Base-by-base conservation (phyloP, 768 basidiomycete genomes). In the Rhizopogon sp. region DNA sequence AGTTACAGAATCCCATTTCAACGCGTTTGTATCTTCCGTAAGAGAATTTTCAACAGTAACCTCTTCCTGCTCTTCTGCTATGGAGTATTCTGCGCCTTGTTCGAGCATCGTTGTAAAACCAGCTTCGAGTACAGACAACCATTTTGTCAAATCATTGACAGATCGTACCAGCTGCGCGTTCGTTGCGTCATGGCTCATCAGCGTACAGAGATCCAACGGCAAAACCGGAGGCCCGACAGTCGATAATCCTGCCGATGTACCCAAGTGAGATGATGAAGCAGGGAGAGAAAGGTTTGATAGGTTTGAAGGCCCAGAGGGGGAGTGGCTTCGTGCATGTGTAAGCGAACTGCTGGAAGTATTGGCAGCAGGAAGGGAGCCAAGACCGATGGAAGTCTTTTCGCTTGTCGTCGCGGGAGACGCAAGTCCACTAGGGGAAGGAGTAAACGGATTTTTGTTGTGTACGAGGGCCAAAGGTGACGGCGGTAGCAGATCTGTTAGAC, bases 91-190 rank as follows among this genome's bases (percentile, higher is more conserved):
- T 14, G 69, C 67, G 1, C 76, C 65, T 43, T 73, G 73, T 40
- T 85, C 85, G 41, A 95, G 70, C 59, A 94, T 76, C 25, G 75
- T 79, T 33, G 76, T 78, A 45, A 98, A 72, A 0, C 93, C 93
- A 10, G 67, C 71, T 63, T 93, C 89, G 1, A 95, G 79, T 0
- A 84, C 76, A 5, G 79, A 78, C 54, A 98, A 69, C 91, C 90
- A 95, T 58, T 80, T 76, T 2, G 79, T 77, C 37, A 98, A 79
- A 63, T 88, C 84, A 43, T 87, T 86, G 9, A 96, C 81, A 3
- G 85, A 88, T 43, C 76, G 71, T 43, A 83, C 84, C 46, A 98
- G 78, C 64, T 92, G 88, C 1, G 73, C 67, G 59, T 89, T 86
- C 1, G 86, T 83, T 35, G 75, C 77, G 9, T 83, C 84, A 28